Base-by-base conservation (phyloP, 1,284 basidiomycete species). In the Microbotryum saponariae region DNA sequence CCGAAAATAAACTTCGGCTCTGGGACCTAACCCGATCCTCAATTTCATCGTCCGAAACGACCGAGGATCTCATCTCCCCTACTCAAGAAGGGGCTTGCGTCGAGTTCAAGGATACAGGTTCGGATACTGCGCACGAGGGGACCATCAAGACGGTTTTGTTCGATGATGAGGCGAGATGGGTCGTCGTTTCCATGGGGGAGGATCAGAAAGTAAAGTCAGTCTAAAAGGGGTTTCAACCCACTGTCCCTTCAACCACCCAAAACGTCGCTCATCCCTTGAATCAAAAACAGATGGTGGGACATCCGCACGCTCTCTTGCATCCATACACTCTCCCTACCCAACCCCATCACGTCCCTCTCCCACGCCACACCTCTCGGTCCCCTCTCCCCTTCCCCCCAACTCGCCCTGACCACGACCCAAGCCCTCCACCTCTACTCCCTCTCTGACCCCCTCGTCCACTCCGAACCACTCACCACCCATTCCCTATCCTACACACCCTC, bases 1-100 rank as follows among this genome's bases (percentile, higher is more conserved):
- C 97, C 78, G 96, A 98, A 77, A 97, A 97, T 82, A 97, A 92
- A 79, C 87, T 97, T 59, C 82, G 94, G 60, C 84, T 97, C 73
- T 98, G 97, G 75, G 91, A 97, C 78, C 81, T 98, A 46, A 79
- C 79, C 61, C 88, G 64, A 81, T 89, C 63, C 81, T 94, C 56
- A 78, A 31, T 31, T 31, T 80, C 51, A 84, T 86, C 63, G 77
- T 79, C 61, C 76, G 77, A 55, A 82, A 79, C 44, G 62, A 75
- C 3, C 75, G 81, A 72, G 73, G 29, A 64, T 29, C 53, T 64
- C 56, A 31, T 53, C 65, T 31, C 55, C 27, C 50, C 21, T 18
- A 50, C 52, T 5, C 44, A 42, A 25, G 60, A 57, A 44, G 27
- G 60, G n/a, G 45, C 50, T 8, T 8, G 65, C 56, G 56, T 46